These are phyloP conservation scores for Leucocoprinus sp. DNA, from an alignment of 768 basidiomycete genomes.

Conservation along the genomic window DNA sequence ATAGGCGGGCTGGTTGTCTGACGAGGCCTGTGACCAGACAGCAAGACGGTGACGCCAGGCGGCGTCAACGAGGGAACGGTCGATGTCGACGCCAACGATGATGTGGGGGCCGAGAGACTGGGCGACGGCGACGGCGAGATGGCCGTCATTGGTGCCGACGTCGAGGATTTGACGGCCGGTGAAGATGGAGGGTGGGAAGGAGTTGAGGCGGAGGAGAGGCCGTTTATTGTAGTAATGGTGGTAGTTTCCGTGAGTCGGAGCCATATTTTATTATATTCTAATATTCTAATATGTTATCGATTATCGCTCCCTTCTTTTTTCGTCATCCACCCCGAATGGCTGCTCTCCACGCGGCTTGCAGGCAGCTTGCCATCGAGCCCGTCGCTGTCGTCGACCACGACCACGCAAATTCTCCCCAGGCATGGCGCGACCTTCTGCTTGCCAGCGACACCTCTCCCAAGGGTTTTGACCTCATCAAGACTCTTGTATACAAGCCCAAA, in stretches of 20 bases:
- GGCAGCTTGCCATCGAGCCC: conserved; percentile 48
- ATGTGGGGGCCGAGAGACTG: conserved; percentile 45
- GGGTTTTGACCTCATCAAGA: conserved; percentile 72
- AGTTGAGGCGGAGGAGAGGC: conserved; percentile 45
- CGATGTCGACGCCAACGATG: conserved; percentile 84
- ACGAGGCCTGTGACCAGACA: conserved; percentile 63
- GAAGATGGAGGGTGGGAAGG: conserved; percentile 51
- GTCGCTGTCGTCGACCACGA: conserved; percentile 46
- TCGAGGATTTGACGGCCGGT: conserved; percentile 58
- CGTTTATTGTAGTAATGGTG: conserved; percentile 77
- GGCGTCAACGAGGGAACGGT: conserved; percentile 58
- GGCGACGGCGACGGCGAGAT: conserved; percentile 44
- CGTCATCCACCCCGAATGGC: conserved; percentile 16
- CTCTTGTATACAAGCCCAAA: conserved; percentile 93
- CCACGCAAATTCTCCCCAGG: conserved; percentile 56
- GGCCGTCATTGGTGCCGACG: conserved; percentile 82
- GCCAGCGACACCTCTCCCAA: conserved; percentile 41
- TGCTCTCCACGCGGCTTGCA: conserved; percentile 28
- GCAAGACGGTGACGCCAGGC: conserved; percentile 69
- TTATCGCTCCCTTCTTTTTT: conserved; percentile 7
- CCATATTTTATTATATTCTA: conserved; percentile 10
- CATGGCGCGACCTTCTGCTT: conserved; percentile 71
- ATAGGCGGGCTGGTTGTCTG: conserved; percentile 33
- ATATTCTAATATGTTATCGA: conserved; percentile 11
- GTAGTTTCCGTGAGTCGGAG: conserved; percentile 61